Evolutionary conservation across 495 filamentous ascomycete genomes (phyloP).

Genomic region (Trichocladium antarcticum): DNA sequence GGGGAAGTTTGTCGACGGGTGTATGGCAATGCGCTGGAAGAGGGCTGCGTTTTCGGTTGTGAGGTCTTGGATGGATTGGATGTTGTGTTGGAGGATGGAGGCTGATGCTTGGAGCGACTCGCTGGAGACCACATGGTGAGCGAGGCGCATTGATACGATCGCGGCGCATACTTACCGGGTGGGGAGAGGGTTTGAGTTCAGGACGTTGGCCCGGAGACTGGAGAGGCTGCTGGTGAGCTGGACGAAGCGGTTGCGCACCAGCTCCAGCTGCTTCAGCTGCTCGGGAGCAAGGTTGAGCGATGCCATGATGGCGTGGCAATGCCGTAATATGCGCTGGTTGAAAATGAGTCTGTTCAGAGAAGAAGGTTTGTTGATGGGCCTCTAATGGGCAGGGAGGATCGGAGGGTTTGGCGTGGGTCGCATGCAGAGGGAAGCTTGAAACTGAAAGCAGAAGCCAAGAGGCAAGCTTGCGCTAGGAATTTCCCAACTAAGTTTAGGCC

Average conservation of each 20-base stretch:
- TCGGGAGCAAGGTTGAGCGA: conserved; percentile 40
- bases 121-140: conserved; percentile 29
- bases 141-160: neutral
- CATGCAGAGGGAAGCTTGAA: too few species aligned
- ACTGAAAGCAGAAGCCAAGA: too few species aligned
- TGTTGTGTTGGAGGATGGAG: conserved; percentile 52
- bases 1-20: conserved; percentile 67
- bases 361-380: too few species aligned
- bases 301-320: conserved; percentile 34
- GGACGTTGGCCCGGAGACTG: conserved; percentile 41
- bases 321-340: too few species aligned
- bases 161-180: conserved; percentile 19
- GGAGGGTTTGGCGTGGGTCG: too few species aligned
- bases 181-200: conserved; percentile 28
- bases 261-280: conserved; percentile 63
- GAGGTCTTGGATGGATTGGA: conserved; percentile 48
- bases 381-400: too few species aligned
- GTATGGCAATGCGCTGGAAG: conserved; percentile 51
- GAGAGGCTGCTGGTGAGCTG: conserved; percentile 57
- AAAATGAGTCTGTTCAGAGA: too few species aligned
- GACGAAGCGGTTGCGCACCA: conserved; percentile 58
- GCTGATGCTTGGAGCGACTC: conserved; percentile 58
- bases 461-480: too few species aligned
- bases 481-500: too few species aligned
- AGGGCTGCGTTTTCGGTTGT: conserved; percentile 48